These are phyloP conservation scores for Endothia cerciana DNA, from an alignment of 2,329 filamentous ascomycete genomes.

Conservation along the genomic window DNA sequence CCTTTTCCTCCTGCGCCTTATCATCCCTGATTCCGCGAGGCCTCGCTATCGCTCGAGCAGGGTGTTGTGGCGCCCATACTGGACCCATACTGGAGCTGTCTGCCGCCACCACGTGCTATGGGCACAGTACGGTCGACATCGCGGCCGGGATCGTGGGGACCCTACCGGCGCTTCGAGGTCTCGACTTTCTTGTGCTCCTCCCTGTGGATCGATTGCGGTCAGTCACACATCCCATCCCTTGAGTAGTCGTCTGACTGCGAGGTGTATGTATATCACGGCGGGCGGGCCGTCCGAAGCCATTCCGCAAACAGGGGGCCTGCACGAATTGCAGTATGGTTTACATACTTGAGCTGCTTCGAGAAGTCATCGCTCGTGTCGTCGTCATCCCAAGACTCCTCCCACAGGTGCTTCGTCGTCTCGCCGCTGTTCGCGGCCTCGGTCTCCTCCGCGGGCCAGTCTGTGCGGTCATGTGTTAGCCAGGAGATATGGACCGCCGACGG, in stretches of 20 bases:
- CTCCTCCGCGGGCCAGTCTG: conserved; percentile 93
- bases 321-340: not conserved
- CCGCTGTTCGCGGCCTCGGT: conserved; percentile 76
- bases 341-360: conserved; percentile 88
- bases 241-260: too few relatives aligned
- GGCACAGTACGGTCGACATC: not conserved
- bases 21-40: not conserved
- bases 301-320: not conserved
- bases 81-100: too few relatives aligned
- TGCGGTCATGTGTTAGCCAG: not conserved
- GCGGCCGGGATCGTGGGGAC: conserved; percentile 6
- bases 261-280: too few relatives aligned
- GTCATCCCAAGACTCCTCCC: conserved; percentile 99
- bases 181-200: conserved; percentile 96
- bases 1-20: not conserved
- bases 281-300: not conserved
- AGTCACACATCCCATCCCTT: not conserved
- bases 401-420: conserved; percentile 76
- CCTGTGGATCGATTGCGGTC: conserved; percentile 46
- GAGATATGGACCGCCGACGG: too few relatives aligned
- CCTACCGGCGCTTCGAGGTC: conserved; percentile 67
- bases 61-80: not conserved
- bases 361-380: conserved; percentile 98
- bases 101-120: not conserved
- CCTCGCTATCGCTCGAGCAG: not conserved